Conservation (phyloP, 2,329 filamentous ascomycete species). For the Metarhizium humberi region DNA sequence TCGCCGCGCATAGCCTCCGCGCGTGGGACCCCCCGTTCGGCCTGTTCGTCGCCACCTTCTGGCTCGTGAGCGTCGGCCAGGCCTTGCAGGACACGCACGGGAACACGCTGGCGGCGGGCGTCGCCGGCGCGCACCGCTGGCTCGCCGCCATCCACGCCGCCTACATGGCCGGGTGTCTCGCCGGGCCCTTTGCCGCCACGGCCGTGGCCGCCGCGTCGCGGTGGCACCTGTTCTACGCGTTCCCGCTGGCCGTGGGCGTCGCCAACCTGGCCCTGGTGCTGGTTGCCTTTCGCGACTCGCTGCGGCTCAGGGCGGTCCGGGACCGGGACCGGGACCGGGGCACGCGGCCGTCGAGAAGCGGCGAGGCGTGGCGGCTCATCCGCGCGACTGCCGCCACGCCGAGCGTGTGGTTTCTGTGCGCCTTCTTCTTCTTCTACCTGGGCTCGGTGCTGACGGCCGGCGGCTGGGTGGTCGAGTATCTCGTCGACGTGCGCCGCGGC, state of each 20-base stretch:
- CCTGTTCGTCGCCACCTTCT: conserved; percentile 48
- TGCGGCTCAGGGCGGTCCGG: conserved; percentile 19
- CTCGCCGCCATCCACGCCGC: conserved; percentile 56
- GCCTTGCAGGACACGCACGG: conserved; percentile 45
- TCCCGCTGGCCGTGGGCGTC: conserved; percentile 42
- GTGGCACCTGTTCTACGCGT: conserved; percentile 49
- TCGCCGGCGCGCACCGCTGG: conserved; percentile 44
- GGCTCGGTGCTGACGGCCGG: conserved; percentile 43
- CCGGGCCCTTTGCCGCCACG: conserved; percentile 45
- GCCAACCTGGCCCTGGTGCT: conserved; percentile 38
- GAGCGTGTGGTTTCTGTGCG: conserved; percentile 31
- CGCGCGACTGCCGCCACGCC: conserved; percentile 14
- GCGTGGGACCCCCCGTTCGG: conserved; percentile 46
- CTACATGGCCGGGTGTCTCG: conserved; percentile 47
- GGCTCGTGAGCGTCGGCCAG: conserved; percentile 48
- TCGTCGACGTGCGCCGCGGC: conserved; percentile 50
- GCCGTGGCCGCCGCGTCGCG: conserved; percentile 32
- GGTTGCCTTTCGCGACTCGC: conserved; percentile 39
- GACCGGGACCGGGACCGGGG: neutral
- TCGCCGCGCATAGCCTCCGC: conserved; percentile 43
- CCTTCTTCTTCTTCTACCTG: conserved; percentile 55
- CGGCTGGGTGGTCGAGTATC: conserved; percentile 58
- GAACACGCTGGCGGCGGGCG: neutral
- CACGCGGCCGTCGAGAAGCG: neutral
- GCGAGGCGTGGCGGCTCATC: conserved; percentile 31